These are phyloP conservation scores for Aspergillus bridgeri DNA, from an alignment of 495 filamentous ascomycete genomes.

Conservation along the genomic window DNA sequence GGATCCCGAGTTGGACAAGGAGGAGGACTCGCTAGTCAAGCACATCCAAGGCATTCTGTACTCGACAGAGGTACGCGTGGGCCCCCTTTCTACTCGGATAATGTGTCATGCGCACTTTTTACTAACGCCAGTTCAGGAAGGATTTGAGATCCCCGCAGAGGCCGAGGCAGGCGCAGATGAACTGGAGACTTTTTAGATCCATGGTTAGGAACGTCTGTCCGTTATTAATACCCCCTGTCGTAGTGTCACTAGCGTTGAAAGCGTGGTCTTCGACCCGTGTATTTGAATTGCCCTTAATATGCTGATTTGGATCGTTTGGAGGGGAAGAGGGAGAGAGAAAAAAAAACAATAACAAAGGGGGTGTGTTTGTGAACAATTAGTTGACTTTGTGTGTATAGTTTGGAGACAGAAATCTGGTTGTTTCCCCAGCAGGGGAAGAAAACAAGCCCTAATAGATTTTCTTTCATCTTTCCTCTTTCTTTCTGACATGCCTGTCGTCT, in stretches of 20 bases:
- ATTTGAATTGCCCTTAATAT: neutral
- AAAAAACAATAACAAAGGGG: neutral
- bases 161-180: slow-evolving; percentile 39
- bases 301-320: neutral
- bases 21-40: slow-evolving; percentile 86
- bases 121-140: slow-evolving; percentile 37
- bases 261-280: neutral
- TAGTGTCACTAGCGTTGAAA: slow-evolving; percentile 17
- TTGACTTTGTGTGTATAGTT: neutral
- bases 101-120: neutral
- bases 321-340: neutral
- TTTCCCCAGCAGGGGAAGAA: neutral
- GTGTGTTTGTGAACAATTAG: neutral
- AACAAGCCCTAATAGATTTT: slow-evolving; percentile 6
- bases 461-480: neutral
- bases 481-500: neutral
- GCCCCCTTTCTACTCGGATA: neutral
- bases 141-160: slow-evolving; percentile 50
- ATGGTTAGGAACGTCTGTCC: slow-evolving; percentile 10
- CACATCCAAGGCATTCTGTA: slow-evolving; percentile 95
- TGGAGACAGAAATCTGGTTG: neutral
- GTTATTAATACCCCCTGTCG: slow-evolving; percentile 24
- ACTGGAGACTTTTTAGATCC: slow-evolving; percentile 48
- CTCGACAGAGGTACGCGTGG: slow-evolving; percentile 74
- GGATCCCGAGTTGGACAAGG: slow-evolving; percentile 86